Evolutionary conservation across 805 yeast genomes (phyloP), one percentile per base, ranked within the genome.

Genomic region (Candida vaughaniae): DNA sequence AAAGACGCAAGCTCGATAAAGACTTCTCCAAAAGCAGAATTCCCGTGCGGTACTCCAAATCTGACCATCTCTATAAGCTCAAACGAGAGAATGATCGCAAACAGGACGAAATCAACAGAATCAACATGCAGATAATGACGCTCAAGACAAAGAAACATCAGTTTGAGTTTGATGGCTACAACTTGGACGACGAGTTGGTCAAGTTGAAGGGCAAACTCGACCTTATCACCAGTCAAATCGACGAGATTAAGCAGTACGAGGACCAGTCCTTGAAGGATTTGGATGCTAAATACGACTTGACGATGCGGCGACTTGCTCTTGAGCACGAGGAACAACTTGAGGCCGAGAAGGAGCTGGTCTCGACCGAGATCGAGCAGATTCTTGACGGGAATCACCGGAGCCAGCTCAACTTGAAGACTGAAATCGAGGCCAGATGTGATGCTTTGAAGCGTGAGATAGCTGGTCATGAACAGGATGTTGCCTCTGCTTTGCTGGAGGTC

Each of bases 181-280:
- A 49, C 39, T 50, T 55, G 47, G 52, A 53, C 46, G 67, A 60
- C 32, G 63, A 60, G 14, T 46, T 67, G 16, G 58, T 57, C 11
- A 63, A 62, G 18, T 54, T 64, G 34, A 69, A 69, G 12, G 62
- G 64, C 23, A 62, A 66, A 17, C 47, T 63, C 14, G 62, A 60
- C 25, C 54, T 60, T 14, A 33, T 64, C 18, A 59, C 57, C 16
- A 58, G 61, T 27, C 62, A 67, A 38, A 55, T 68, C 1, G 59
- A 56, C 10, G 59, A 56, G 12, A 48, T 62, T 11, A 50, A 47
- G 15, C 41, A 45, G 6, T 54, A 51, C 31, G 60, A 60, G 40
- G 33, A 41, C 7, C 50, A 47, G 16, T 49, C 60, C 5, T 40
- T 58, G 16, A 25, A 38, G n/a, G 55, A 52, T 6, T 39, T 61